phyloP scores from a whole-genome alignment of 2,329 filamentous ascomycete species.

The Fusarium beomiforme region DNA sequence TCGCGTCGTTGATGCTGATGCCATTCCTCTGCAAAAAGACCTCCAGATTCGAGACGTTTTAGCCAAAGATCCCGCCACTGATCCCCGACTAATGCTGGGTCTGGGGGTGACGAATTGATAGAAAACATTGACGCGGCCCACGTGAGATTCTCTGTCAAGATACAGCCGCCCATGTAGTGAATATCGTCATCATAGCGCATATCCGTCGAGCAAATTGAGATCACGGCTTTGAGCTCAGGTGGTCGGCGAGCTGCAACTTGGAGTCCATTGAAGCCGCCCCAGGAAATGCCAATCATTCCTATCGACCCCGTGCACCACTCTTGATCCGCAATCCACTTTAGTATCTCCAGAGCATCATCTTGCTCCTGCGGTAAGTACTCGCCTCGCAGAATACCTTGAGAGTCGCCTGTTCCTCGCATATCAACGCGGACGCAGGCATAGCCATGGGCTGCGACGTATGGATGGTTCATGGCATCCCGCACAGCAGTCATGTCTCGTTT shows the following conservation, averaged over 20 bases:
- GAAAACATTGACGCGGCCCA: slow-evolving; percentile 12
- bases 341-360: background rate
- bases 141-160: slow-evolving; percentile 1
- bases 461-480: slow-evolving; percentile 4
- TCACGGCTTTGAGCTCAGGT: background rate
- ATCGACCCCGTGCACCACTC: background rate
- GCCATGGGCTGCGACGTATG: background rate
- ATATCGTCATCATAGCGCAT: slow-evolving; percentile 4
- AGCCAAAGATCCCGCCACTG: slow-evolving; percentile 1
- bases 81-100: background rate
- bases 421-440: slow-evolving; percentile 1
- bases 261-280: slow-evolving; percentile 9
- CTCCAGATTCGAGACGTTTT: background rate
- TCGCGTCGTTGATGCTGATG: background rate
- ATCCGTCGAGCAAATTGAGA: slow-evolving; percentile 1
- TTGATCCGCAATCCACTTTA: background rate
- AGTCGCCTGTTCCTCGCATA: slow-evolving; percentile 6
- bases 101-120: slow-evolving; percentile 1
- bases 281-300: slow-evolving; percentile 10
- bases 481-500: slow-evolving; percentile 7
- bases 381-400: background rate
- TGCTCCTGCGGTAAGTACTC: slow-evolving; percentile 3
- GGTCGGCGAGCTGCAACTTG: slow-evolving; percentile 2
- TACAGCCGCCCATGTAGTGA: slow-evolving; percentile 9
- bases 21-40: background rate